Percentiles rank a stretch among this genome's conserved stretches.
phyloP scores from a whole-genome alignment of 78 protist species.

The Dictyostelium citrinum region DNA sequence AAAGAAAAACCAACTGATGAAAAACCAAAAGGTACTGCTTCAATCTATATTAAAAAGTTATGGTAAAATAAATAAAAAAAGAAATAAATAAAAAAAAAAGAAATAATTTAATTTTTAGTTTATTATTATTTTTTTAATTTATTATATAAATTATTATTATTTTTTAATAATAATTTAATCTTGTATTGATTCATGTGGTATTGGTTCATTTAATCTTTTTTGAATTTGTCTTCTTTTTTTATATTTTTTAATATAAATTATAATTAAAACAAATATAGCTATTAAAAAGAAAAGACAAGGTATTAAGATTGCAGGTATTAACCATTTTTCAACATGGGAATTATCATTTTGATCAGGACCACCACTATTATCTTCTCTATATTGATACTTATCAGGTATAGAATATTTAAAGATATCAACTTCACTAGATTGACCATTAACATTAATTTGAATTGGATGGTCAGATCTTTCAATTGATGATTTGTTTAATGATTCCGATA shows the following conservation, averaged over 20 bases:
- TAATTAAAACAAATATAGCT: neutral
- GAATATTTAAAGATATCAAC: neutral
- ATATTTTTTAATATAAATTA: neutral
- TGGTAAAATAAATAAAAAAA: neutral
- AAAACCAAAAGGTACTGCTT: neutral
- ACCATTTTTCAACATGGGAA: neutral
- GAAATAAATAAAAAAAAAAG: too few species aligned
- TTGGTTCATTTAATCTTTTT: conserved; percentile 10
- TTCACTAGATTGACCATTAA: neutral
- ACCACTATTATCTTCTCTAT: neutral
- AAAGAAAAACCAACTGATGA: neutral
- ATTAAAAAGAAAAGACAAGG: neutral
- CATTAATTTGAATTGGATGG: neutral
- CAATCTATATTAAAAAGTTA: neutral
- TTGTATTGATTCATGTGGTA: neutral
- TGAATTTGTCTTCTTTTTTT: conserved; percentile 2
- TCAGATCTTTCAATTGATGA: neutral
- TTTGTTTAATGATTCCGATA: neutral
- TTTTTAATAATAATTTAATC: neutral
- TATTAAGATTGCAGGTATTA: neutral
- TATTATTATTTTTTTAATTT: neutral
- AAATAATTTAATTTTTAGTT: too few species aligned
- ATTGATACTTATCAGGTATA: neutral
- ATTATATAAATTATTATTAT: neutral
- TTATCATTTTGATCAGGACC: neutral